These are phyloP conservation scores for Danielozyma ontarioensis DNA, from an alignment of 805 yeast species.

Conservation along the genomic window DNA sequence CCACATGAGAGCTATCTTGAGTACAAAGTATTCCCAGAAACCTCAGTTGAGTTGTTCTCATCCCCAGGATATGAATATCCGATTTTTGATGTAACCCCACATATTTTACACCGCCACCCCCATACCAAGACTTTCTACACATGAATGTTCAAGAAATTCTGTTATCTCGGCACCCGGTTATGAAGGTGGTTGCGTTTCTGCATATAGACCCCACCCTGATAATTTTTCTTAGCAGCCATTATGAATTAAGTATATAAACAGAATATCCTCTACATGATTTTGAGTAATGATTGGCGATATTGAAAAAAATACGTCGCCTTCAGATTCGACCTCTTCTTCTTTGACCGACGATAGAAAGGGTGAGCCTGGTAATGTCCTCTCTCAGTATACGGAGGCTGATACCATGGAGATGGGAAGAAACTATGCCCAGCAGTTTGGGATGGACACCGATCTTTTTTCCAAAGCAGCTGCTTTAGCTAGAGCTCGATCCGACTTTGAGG, in stretches of 20 bases:
- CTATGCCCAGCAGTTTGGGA: neutral
- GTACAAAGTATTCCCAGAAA: constrained; percentile 30
- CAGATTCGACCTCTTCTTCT: neutral
- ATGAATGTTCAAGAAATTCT: too few relatives aligned
- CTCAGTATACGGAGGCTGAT: neutral
- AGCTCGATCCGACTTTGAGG: neutral
- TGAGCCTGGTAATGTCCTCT: neutral
- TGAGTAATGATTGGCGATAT: neutral
- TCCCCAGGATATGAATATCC: constrained; percentile 34
- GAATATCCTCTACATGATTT: neutral
- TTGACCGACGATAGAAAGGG: neutral
- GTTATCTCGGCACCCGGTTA: too few relatives aligned
- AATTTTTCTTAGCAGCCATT: neutral
- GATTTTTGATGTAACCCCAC: constrained; percentile 21
- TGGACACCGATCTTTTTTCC: neutral
- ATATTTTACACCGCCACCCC: neutral
- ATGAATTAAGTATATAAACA: neutral
- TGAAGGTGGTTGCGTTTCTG: too few relatives aligned
- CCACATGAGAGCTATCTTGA: constrained; percentile 29
- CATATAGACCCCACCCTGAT: neutral
- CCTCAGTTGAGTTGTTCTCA: constrained; percentile 37
- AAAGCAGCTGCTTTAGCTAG: neutral
- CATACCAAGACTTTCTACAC: neutral
- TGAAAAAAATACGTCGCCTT: neutral
- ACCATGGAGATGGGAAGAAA: neutral